Percentiles rank a stretch among this genome's conserved stretches.
phyloP scores from a whole-genome alignment of 2,329 filamentous ascomycete genomes.

The Orbilia javanica region DNA sequence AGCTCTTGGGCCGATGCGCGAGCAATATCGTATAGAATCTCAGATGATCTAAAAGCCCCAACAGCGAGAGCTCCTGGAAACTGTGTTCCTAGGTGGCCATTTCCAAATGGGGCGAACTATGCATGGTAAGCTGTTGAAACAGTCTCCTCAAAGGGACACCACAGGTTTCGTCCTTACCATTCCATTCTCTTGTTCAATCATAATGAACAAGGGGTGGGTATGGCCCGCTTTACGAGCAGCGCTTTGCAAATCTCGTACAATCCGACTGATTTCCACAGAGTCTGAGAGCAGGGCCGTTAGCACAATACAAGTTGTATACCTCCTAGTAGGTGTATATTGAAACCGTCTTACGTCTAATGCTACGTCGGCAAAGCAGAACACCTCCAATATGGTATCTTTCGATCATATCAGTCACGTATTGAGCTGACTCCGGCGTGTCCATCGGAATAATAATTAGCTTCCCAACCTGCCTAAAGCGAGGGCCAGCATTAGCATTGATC shows the following conservation, averaged over 20 bases:
- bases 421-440: conserved; percentile 49
- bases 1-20: conserved; percentile 94
- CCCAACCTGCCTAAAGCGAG: conserved; percentile 72
- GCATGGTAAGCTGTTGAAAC: conserved; percentile 46
- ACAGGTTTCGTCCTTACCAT: conserved; percentile 59
- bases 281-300: conserved; percentile 70
- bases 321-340: no score
- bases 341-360: conserved; percentile 76
- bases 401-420: conserved; percentile 70
- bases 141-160: not conserved
- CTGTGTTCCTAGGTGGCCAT: conserved; percentile 68
- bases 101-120: conserved; percentile 62
- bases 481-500: not conserved
- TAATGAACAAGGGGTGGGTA: conserved; percentile 87
- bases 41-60: conserved; percentile 87
- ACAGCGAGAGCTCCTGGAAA: conserved; percentile 98
- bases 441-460: conserved; percentile 79
- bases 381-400: conserved; percentile 88
- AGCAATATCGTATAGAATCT: conserved; percentile 88
- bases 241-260: conserved; percentile 91
- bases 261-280: conserved; percentile 85
- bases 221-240: conserved; percentile 92
- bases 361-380: conserved; percentile 85
- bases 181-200: conserved; percentile 96
- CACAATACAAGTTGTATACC: not conserved